A percentile compares a stretch with the other conserved stretches of the same genome.
Conservation (phyloP, 306 rosid genomes). For the Dicorynia guianensis region DNA sequence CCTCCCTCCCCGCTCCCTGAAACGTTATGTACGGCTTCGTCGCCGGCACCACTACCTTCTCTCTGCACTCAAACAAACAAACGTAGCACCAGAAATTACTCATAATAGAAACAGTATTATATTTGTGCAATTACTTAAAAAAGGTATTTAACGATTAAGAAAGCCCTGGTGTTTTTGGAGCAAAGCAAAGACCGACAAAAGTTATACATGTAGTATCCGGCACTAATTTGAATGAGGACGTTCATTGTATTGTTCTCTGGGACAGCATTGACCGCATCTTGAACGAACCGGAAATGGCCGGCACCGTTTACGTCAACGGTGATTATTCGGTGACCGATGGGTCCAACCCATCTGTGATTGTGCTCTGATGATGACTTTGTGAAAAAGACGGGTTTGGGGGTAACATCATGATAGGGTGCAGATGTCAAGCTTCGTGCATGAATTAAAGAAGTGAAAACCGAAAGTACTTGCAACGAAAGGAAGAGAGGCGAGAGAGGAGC, state of each 20-base stretch:
- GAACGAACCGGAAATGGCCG: conserved; percentile 69
- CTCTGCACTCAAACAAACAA: conserved; percentile 51
- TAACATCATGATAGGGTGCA: background rate
- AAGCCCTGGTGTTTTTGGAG: background rate
- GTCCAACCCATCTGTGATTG: conserved; percentile 68
- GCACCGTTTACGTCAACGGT: conserved; percentile 67
- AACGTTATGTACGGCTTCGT: conserved; percentile 87
- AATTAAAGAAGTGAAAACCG: conserved; percentile 31
- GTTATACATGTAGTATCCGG: conserved; percentile 78
- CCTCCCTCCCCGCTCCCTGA: conserved; percentile 76
- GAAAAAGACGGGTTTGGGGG: conserved; percentile 29
- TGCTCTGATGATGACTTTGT: conserved; percentile 26
- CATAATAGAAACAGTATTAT: background rate
- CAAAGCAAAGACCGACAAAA: background rate
- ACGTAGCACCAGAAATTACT: background rate
- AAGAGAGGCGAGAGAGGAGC: conserved; percentile 38
- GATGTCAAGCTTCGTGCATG: conserved; percentile 37
- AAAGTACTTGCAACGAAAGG: conserved; percentile 7
- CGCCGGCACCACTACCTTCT: conserved; percentile 84
- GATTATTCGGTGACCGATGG: conserved; percentile 64
- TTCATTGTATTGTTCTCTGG: conserved; percentile 65
- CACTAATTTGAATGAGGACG: conserved; percentile 64
- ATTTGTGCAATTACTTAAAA: background rate
- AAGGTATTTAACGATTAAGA: background rate
- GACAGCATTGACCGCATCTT: conserved; percentile 75